phyloP scores from a whole-genome alignment of 2,329 filamentous ascomycete genomes.

The Camptophora hylomeconis region DNA sequence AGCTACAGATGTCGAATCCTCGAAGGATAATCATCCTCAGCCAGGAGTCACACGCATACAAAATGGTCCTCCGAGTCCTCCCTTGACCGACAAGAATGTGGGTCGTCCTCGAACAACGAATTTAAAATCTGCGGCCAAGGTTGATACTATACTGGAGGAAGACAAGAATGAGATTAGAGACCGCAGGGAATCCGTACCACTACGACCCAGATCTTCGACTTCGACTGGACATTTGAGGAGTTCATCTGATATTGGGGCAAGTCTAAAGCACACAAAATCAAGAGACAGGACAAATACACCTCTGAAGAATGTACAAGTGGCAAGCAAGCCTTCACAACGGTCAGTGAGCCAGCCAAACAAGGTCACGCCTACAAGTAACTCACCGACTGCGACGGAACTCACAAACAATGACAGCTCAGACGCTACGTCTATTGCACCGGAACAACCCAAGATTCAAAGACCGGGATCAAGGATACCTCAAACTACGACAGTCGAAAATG shows the following conservation, averaged over 20 bases:
- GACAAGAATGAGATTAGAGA: slow-evolving; percentile 23
- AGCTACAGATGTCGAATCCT: slow-evolving; percentile 52
- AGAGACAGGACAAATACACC: slow-evolving; percentile 25
- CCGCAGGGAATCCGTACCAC: slow-evolving; percentile 24
- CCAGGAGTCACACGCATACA: too few species aligned
- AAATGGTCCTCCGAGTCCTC: slow-evolving; percentile 34
- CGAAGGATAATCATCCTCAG: slow-evolving; percentile 25
- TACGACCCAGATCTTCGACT: slow-evolving; percentile 25
- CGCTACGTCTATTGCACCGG: slow-evolving; percentile 32
- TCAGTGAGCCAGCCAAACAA: slow-evolving; percentile 22
- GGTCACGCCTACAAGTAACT: slow-evolving; percentile 22
- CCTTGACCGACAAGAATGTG: slow-evolving; percentile 31
- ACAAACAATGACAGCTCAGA: slow-evolving; percentile 24
- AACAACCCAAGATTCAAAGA: slow-evolving; percentile 23
- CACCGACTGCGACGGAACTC: slow-evolving; percentile 23
- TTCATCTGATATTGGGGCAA: slow-evolving; percentile 23
- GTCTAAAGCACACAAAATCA: slow-evolving; percentile 3
- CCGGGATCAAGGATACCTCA: slow-evolving; percentile 14
- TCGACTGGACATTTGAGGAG: slow-evolving; percentile 30
- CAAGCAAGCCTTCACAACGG: slow-evolving; percentile 20
- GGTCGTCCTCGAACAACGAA: slow-evolving; percentile 21
- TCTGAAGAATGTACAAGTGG: slow-evolving; percentile 22
- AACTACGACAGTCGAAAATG: slow-evolving; percentile 2
- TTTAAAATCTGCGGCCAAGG: slow-evolving; percentile 22
- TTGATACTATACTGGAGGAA: slow-evolving; percentile 19